These are phyloP conservation scores for Phytophthora europaea DNA, from an alignment of 352 stramenopile genomes.

Conservation along the genomic window DNA sequence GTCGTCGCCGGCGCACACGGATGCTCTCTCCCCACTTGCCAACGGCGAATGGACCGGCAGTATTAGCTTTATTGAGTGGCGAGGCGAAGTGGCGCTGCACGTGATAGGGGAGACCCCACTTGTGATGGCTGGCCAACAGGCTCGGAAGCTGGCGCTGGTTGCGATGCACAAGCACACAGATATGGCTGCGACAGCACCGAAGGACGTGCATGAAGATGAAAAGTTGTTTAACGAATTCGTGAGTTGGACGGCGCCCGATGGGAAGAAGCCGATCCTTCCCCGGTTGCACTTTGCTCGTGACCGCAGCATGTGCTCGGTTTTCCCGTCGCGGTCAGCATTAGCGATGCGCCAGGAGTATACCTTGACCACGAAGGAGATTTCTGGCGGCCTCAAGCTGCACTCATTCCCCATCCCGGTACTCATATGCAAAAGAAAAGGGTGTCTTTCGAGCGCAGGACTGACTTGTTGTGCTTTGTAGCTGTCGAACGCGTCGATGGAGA, in stretches of 20 bases:
- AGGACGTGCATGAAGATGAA: conserved; percentile 73
- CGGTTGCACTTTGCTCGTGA: conserved; percentile 82
- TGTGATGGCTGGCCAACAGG: conserved; percentile 83
- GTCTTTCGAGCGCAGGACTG: background rate
- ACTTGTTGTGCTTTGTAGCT: conserved; percentile 47
- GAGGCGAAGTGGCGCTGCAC: conserved; percentile 78
- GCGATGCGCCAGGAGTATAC: conserved; percentile 85
- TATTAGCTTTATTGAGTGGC: conserved; percentile 91
- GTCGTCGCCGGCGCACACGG: conserved; percentile 35
- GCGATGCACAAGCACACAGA: conserved; percentile 65
- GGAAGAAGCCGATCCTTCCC: conserved; percentile 73
- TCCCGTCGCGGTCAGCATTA: conserved; percentile 54
- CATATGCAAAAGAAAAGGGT: background rate
- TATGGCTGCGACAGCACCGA: conserved; percentile 24
- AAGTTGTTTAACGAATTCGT: conserved; percentile 90
- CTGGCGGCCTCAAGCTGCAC: conserved; percentile 75
- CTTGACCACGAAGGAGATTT: conserved; percentile 90
- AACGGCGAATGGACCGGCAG: conserved; percentile 80
- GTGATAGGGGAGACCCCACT: conserved; percentile 79
- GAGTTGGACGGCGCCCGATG: conserved; percentile 72
- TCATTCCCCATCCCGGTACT: conserved; percentile 86
- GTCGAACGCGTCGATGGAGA: conserved; percentile 66
- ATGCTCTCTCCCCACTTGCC: conserved; percentile 56
- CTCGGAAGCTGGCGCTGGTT: conserved; percentile 78
- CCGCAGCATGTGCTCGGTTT: conserved; percentile 78